Evolutionary conservation across 208 protist species (phyloP), one percentile per base, ranked within the genome.

Genomic region (Trypanosoma platydactyli): DNA sequence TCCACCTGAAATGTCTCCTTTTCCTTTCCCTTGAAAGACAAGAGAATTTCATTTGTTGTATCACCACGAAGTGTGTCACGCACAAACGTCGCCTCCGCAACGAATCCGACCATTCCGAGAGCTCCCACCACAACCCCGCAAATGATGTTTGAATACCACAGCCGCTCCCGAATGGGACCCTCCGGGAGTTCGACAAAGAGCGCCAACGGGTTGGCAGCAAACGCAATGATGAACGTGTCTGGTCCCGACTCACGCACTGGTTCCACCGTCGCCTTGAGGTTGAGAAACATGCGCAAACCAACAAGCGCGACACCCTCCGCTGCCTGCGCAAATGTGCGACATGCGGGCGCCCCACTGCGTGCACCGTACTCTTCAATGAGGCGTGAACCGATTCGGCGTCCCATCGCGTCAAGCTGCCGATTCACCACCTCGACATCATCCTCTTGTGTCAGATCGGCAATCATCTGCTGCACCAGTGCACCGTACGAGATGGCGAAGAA

Each of bases 401-500:
- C 98, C 88, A 98, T 98, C 46, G 86, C 82, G 54, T 98, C 94
- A 7, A 99, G 83, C 86, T 99, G 94, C 51, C 81, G 82, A 67
- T 99, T 99, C 20, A 99, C 95, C 65, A 83, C 86, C 48, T 95
- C 89, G 22, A 98, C 85, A 68, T 98, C 88, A 53, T 98, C 97
- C 64, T 94, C 80, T 57, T 90, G 82, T 27, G 77, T 52, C 50
- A 91, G 84, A 68, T 99, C 97, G 62, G 96, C 92, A 0, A 99
- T 64, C 48, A 99, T 79, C 76, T 99, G 97, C 65, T 94, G 86
- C 12, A 99, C 97, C 0, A 99, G 71, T 25, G 97, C 88, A 29
- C 98, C 98, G 74, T 99, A 99, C 16, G 95, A 98, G 35, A 99
- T 83, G 33, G 97, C 96, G 51, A 99, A 97, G 53, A 99, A 91